Base-by-base conservation (phyloP, 2,329 filamentous ascomycete species). In the Penicillium sp. region DNA sequence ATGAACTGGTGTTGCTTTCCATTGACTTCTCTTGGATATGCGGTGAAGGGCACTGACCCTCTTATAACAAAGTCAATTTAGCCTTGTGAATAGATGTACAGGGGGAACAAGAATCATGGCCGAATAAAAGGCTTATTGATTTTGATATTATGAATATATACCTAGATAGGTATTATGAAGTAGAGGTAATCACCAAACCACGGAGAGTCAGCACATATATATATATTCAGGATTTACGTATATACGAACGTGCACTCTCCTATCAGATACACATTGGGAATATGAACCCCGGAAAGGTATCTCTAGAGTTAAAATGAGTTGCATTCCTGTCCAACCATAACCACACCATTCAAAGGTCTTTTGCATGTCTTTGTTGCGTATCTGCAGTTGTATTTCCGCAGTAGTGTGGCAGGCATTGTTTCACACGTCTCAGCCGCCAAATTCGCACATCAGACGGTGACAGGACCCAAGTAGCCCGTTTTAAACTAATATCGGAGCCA, bases 361-460 rank as follows among this genome's bases (percentile, higher is more conserved):
- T 58, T 50, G 35, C 26, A 44, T 44, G 31, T 38, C 51, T 59
- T 61, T 56, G 53, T 55, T 50, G 32, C 47, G 18, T 51, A 35
- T 45, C 43, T 2, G 11, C n/a, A 22, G 52, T 54, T 47, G 26
- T 34, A 43, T 50, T 35, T 45, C n/a, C 45, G 51, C 51, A 53
- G 52, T 53, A 60, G 58, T 50, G 53, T 58, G 55, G 50, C 52
- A 59, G 44, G 40, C 32, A 38, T 45, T 44, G 59, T 61, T 57
- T 63, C 48, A 61, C 45, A 57, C 58, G 57, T 58, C 61, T 58
- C 49, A 50, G 59, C 47, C 42, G 40, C 50, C 42, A 32, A 22
- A 52, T 26, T 29, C 29, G 20, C 42, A 13, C 40, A 46, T 51
- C 29, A 18, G 22, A 50, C n/a, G 10, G 7, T 22, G 22, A 48